Conservation (phyloP, 1,284 basidiomycete genomes). For the Fomitiporia mediterranea region DNA sequence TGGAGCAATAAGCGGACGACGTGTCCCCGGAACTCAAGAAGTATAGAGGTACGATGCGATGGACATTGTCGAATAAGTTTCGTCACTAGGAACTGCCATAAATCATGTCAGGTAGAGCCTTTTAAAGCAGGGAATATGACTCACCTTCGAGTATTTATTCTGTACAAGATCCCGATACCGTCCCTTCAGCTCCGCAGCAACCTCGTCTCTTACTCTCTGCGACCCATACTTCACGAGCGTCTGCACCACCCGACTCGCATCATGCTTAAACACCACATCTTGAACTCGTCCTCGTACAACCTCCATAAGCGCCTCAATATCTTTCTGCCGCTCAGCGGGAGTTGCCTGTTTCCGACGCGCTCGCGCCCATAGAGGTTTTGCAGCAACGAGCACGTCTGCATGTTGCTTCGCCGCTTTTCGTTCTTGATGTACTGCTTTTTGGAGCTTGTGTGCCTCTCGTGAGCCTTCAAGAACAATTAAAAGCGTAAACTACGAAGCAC, state of each 20-base stretch:
- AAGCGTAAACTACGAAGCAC: background rate
- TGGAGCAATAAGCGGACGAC: slow-evolving; percentile 76
- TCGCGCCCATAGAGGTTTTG: slow-evolving; percentile 79
- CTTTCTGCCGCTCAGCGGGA: slow-evolving; percentile 67
- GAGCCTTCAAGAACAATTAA: slow-evolving; percentile 36
- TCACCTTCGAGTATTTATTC: slow-evolving; percentile 85
- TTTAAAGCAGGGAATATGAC: slow-evolving; percentile 17
- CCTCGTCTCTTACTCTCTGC: slow-evolving; percentile 72
- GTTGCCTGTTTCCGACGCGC: slow-evolving; percentile 72
- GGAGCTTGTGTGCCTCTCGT: slow-evolving; percentile 63
- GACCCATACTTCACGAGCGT: slow-evolving; percentile 80
- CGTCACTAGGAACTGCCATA: slow-evolving; percentile 71
- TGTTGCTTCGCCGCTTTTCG: slow-evolving; percentile 75
- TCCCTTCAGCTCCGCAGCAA: slow-evolving; percentile 79
- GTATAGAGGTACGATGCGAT: slow-evolving; percentile 63
- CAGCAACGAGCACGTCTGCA: slow-evolving; percentile 63
- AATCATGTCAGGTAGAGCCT: background rate
- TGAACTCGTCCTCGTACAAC: slow-evolving; percentile 74
- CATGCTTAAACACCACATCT: slow-evolving; percentile 85
- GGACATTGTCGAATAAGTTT: slow-evolving; percentile 81
- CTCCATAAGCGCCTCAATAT: slow-evolving; percentile 67
- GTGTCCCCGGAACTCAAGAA: slow-evolving; percentile 71
- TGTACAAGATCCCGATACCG: slow-evolving; percentile 73
- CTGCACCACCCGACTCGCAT: slow-evolving; percentile 84
- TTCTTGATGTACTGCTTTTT: slow-evolving; percentile 58